phyloP scores from a whole-genome alignment of 2,329 filamentous ascomycete species.

The Mycocentrospora acerina region DNA sequence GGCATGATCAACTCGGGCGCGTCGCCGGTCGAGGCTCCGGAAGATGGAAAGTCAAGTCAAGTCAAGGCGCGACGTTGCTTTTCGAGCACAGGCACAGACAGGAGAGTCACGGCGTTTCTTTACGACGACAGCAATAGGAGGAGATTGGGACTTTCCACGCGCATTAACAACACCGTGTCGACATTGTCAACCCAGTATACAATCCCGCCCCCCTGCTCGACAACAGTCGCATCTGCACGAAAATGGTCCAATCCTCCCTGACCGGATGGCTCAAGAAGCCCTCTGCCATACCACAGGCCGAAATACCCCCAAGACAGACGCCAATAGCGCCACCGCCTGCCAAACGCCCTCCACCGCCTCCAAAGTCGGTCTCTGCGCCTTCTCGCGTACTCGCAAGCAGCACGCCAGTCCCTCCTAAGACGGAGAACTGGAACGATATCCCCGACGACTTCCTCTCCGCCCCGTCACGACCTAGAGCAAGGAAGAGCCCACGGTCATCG shows the following conservation, averaged over 20 bases:
- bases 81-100: no score
- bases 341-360: constrained; percentile 19
- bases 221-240: background rate
- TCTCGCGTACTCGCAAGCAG: constrained; percentile 16
- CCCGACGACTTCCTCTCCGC: constrained; percentile 28
- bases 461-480: constrained; percentile 23
- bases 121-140: no score
- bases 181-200: no score
- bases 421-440: constrained; percentile 33
- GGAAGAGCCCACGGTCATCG: constrained; percentile 28
- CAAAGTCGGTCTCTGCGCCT: constrained; percentile 20
- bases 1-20: constrained; percentile 2
- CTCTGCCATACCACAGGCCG: constrained; percentile 29
- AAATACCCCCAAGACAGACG: constrained; percentile 9
- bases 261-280: constrained; percentile 52
- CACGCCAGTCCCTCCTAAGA: constrained; percentile 14
- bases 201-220: no score
- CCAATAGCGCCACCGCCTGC: constrained; percentile 6
- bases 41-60: constrained; percentile 1
- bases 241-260: constrained; percentile 50
- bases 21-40: constrained; percentile 11
- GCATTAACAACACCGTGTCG: background rate
- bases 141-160: constrained; percentile 1
- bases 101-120: no score
- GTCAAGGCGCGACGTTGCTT: background rate